phyloP scores from a whole-genome alignment of 768 basidiomycete genomes.

The Trametes sanguinea region DNA sequence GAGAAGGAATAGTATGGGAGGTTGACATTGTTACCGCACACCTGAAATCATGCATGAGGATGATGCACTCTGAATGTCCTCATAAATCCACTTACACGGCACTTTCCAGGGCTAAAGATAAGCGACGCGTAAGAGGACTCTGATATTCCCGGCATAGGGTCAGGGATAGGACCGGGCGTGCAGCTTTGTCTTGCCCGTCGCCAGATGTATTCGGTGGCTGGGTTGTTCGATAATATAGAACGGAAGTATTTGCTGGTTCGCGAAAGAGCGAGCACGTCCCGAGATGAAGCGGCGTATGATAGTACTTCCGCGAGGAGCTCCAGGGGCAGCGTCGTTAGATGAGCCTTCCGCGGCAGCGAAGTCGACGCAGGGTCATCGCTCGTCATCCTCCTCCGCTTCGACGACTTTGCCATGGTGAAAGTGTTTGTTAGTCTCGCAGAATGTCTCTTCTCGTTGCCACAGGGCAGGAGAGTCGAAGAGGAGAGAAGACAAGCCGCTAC shows the following conservation, averaged over 20 bases:
- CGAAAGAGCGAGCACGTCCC: conserved; percentile 59
- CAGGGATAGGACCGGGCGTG: conserved; percentile 40
- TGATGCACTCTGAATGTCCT: too few species aligned
- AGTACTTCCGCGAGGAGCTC: conserved; percentile 70
- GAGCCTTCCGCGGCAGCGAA: background rate
- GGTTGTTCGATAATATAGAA: conserved; percentile 46
- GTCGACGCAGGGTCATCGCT: background rate
- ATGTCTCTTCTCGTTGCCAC: too few species aligned
- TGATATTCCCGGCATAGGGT: conserved; percentile 45
- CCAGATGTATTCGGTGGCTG: conserved; percentile 59
- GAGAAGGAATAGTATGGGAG: conserved; percentile 50
- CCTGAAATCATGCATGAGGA: conserved; percentile 27
- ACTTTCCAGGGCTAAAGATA: conserved; percentile 57
- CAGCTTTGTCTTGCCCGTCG: conserved; percentile 40
- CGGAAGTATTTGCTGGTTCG: conserved; percentile 59
- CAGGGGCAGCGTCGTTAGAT: conserved; percentile 44
- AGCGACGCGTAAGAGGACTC: conserved; percentile 68
- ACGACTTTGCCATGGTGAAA: background rate
- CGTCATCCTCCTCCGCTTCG: background rate
- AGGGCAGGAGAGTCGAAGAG: too few species aligned
- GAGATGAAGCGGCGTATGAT: conserved; percentile 49
- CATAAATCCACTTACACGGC: conserved; percentile 46
- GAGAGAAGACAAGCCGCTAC: too few species aligned
- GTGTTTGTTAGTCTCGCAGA: too few species aligned
- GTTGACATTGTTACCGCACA: conserved; percentile 41